Evolutionary conservation across 140 eudicot species (phyloP), one percentile per base, ranked within the genome.

Genomic region (Erigeron philadelphicus): DNA sequence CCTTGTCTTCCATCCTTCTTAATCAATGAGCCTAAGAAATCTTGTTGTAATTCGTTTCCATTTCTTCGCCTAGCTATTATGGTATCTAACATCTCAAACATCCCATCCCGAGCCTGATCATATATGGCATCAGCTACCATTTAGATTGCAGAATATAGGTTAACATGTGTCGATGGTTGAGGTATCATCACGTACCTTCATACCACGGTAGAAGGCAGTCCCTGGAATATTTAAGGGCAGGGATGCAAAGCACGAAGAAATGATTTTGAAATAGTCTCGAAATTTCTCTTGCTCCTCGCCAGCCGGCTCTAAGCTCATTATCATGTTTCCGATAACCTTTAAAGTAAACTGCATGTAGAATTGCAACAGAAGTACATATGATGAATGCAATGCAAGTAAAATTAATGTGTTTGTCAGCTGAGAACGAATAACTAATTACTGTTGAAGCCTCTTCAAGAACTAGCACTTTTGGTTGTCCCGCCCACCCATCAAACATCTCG

Each of bases 401-500:
- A 18, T 21, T 56, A 40, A 13, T 61, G 31, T 11, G 46, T 7
- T 23, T 17, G 35, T 45, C 17, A 2, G 53, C 15, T 3, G 64
- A 58, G 41, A 58, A 17, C 8, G 17, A 64, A 42, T 3, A 18
- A 42, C 46, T 5, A 78, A 71, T 71, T 59, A 88, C 96, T 50
- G 90, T 82, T 13, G 96, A 88, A 68, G 94, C 86, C 82, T 88
- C 96, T 75, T 88, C 96, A 58, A 85, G 87, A 64, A 86, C 93
- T 18, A 81, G 46, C 35, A 88, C 79, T 76, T 81, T 78, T 56
- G 3, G 38, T 31, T 76, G 71, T 66, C 84, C 90, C 4, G 46
- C 57, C 95, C 95, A 88, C 38, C 75, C 76, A 72, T 82, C 82
- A 47, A 88, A 81, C 40, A 76, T 85, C 75, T 83, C 83, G 47